These are phyloP conservation scores for Herpotrichia juniperi DNA, from an alignment of 2,329 filamentous ascomycete species.

Conservation along the genomic window DNA sequence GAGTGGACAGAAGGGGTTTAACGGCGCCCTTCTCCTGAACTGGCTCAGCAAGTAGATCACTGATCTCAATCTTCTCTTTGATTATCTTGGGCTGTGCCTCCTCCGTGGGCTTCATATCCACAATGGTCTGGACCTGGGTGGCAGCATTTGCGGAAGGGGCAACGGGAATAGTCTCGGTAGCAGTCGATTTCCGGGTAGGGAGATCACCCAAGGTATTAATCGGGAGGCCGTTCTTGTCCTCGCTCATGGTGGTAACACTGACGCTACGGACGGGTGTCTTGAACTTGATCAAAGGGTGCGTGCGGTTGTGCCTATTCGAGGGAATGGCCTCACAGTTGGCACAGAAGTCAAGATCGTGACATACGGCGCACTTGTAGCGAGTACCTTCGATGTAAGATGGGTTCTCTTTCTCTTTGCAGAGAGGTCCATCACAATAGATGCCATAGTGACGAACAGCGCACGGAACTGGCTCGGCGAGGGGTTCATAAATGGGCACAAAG, in stretches of 20 bases:
- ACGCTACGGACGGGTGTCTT: slow-evolving; percentile 90
- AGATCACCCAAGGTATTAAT: slow-evolving; percentile 81
- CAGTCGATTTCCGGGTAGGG: slow-evolving; percentile 51
- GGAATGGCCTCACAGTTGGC: slow-evolving; percentile 91
- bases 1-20: slow-evolving; percentile 22
- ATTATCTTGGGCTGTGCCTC: slow-evolving; percentile 43
- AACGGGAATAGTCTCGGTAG: slow-evolving; percentile 58
- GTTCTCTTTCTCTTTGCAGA: slow-evolving; percentile 69
- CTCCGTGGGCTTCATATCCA: slow-evolving; percentile 64
- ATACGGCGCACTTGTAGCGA: slow-evolving; percentile 97
- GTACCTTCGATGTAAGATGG: slow-evolving; percentile 75
- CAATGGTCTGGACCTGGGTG: slow-evolving; percentile 69
- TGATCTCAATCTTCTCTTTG: slow-evolving; percentile 49
- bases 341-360: slow-evolving; percentile 94
- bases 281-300: slow-evolving; percentile 97
- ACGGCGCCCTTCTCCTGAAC: slow-evolving; percentile 41
- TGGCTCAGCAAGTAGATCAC: slow-evolving; percentile 44
- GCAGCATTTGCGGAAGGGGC: slow-evolving; percentile 58
- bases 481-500: slow-evolving; percentile 86
- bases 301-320: slow-evolving; percentile 84
- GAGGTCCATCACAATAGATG: slow-evolving; percentile 92
- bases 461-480: slow-evolving; percentile 59
- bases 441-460: slow-evolving; percentile 70
- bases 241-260: slow-evolving; percentile 82
- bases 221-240: slow-evolving; percentile 70